Evolutionary conservation across 2,329 filamentous ascomycete species (phyloP), one percentile per base, ranked within the genome.

Genomic region (Paraphaeosphaeria minitans): DNA sequence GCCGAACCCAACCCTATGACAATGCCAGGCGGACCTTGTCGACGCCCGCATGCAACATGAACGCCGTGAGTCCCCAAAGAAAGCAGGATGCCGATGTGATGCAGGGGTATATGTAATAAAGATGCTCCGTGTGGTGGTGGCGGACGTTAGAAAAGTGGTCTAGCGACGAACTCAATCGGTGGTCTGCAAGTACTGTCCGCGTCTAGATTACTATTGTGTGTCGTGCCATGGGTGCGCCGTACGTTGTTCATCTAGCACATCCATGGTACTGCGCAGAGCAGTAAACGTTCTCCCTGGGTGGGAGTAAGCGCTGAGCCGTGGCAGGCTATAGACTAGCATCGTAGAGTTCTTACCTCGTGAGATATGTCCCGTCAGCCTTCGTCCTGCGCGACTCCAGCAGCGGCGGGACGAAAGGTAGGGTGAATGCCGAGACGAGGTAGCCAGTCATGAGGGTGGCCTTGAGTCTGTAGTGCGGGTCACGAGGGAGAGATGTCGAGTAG

Each of bases 331-430:
- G 3, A 21, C 35, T 46, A 10, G 41, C 52, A 27, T 46, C 7
- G 41, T 53, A 27, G 31, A 27, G 42, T 27, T 27, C 42, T 48
- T 54, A 78, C 76, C 72, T 74, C 27, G 74, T 78, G 62, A 75
- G 52, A 61, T 75, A 71, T 8, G 66, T 65, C 0, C 76, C 77
- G 63, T 79, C 77, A 7, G 69, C 69, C 63, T 68, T 77, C 1
- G 74, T 68, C 49, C 75, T 65, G 53, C 74, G 59, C 1, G 71
- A 76, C 63, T 78, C 75, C 21, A 78, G 55, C 31, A 77, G 69
- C 24, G 77, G 75, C 22, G 75, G 76, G 35, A 79, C 73, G 60
- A 78, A 78, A 0, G 77, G 77, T 8, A 79, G 65, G 3, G 76
- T 75, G 33, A 78, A 75, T 14, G 75, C 77, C 4, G 67, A 71